Base-by-base conservation (phyloP, 1,139 yeast species). In the Protomyces lactucae-debilis region DNA sequence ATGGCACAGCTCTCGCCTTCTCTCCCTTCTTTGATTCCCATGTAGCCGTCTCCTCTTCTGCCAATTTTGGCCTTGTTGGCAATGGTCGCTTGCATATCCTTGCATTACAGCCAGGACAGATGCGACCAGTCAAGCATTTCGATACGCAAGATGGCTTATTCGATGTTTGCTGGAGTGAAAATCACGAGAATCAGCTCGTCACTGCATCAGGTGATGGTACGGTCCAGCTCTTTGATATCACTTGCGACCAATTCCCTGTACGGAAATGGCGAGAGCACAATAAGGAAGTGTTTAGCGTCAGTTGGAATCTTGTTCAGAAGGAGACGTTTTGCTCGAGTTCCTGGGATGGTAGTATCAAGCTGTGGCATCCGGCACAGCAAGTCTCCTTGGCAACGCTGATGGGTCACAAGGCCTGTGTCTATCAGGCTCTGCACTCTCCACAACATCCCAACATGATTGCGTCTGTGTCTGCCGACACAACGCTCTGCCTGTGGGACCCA, bases 81-180 rank as follows among this genome's bases (percentile, higher is more conserved):
- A 93, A 93, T 74, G 99, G 99, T 2, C 81, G 89, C 68, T 78
- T 93, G 37, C 86, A 79, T 71, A 78, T 92, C 1, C 77, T 92
- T 45, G 84, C 84, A 63, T 87, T 93, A 63, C 83, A 82, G 59
- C 83, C 85, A 9, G 78, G 80, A 67, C 98, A 98, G 0, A 73
- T 73, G 23, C 55, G 57, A 14, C 55, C 28, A 25, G 46, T 52
- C 23, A 54, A 57, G 63, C 52, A 81, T 16, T 92, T 90, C 79
- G 92, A 91, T 68, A 92, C 98, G 0, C 97, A 92, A 74, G 99
- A 93, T 75, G 96, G 97, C 3, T 77, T 92, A 25, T 91, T 89
- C 72, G 96, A 89, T 71, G 77, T 88, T 3, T 83, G 95, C 0
- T 93, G 98, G 98, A 87, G 93, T 65, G 98, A 93, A 74, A 68